Evolutionary conservation across 2,329 filamentous ascomycete genomes (phyloP).

Genomic region (Tolypocladium album): DNA sequence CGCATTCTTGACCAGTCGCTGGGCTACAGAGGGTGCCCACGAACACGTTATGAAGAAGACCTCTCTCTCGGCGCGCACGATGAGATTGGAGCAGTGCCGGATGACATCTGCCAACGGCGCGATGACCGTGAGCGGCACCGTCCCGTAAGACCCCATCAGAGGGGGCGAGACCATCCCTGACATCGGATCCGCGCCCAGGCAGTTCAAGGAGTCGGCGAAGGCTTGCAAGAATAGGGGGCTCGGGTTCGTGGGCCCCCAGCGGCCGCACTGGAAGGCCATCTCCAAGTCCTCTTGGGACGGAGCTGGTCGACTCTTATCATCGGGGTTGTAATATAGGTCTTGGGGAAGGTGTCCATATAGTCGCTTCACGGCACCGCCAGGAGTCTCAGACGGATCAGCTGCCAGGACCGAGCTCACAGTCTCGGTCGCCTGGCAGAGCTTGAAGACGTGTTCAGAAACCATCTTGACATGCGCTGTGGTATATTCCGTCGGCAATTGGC

Average conservation of each 20-base stretch:
- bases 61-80: constrained; percentile 60
- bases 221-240: constrained; percentile 59
- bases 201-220: constrained; percentile 53
- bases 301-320: constrained; percentile 10
- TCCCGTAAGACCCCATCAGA: constrained; percentile 44
- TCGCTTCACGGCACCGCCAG: constrained; percentile 42
- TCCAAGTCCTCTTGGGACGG: constrained; percentile 28
- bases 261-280: constrained; percentile 49
- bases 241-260: constrained; percentile 53
- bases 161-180: constrained; percentile 41
- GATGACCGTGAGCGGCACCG: constrained; percentile 58
- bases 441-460: constrained; percentile 26
- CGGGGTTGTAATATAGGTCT: constrained; percentile 5
- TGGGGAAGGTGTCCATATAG: constrained; percentile 32
- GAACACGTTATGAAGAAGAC: constrained; percentile 67
- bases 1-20: constrained; percentile 55
- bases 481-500: neutral
- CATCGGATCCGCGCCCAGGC: constrained; percentile 39
- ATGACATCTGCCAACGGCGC: constrained; percentile 48
- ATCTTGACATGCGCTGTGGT: constrained; percentile 7
- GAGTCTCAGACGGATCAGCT: constrained; percentile 37
- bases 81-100: constrained; percentile 66
- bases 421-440: constrained; percentile 38
- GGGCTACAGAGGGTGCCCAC: constrained; percentile 61
- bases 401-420: constrained; percentile 51